These are phyloP conservation scores for Malbranchea zuffiana DNA, from an alignment of 2,329 filamentous ascomycete species.

Conservation along the genomic window DNA sequence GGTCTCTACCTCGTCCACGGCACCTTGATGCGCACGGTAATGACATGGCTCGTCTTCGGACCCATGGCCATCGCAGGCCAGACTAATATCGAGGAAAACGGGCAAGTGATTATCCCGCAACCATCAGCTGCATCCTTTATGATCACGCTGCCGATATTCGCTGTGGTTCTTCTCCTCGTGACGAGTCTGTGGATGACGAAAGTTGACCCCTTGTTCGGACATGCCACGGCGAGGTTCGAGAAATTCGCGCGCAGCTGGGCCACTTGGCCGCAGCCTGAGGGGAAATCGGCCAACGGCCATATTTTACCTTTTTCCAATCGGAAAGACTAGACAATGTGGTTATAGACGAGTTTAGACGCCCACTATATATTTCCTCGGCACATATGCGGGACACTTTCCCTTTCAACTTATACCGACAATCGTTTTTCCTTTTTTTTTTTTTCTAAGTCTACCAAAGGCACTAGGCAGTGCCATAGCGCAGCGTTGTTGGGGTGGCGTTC, in stretches of 20 bases:
- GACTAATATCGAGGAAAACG: not conserved
- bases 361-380: too few species aligned
- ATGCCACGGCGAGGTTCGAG: constrained; percentile 20
- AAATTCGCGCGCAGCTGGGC: constrained; percentile 18
- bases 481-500: too few species aligned
- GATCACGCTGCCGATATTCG: constrained; percentile 36
- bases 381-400: too few species aligned
- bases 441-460: too few species aligned
- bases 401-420: too few species aligned
- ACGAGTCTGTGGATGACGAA: constrained; percentile 44
- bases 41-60: constrained; percentile 51
- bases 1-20: constrained; percentile 56
- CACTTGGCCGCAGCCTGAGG: not conserved
- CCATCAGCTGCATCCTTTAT: constrained; percentile 30
- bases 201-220: constrained; percentile 42
- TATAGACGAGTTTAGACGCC: too few species aligned
- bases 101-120: constrained; percentile 25
- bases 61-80: constrained; percentile 20
- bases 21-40: constrained; percentile 47
- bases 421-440: too few species aligned
- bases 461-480: too few species aligned
- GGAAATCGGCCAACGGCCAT: not conserved
- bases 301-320: not conserved
- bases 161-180: constrained; percentile 38
- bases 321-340: not conserved